phyloP scores from a whole-genome alignment of 2,329 filamentous ascomycete genomes.

The Stenocarpella maydis region DNA sequence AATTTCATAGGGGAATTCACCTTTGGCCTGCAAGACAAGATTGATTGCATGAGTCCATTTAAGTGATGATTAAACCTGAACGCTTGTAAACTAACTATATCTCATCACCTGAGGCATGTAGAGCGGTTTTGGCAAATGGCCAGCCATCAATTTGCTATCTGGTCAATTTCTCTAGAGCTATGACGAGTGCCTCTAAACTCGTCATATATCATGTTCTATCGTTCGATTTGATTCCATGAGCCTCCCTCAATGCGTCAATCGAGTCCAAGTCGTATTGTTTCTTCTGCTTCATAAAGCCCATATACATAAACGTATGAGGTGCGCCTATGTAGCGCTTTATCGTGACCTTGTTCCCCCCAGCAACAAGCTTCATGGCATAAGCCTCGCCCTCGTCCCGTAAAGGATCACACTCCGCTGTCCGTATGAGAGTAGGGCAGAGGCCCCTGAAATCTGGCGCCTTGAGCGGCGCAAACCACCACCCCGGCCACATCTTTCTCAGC shows the following conservation, averaged over 20 bases:
- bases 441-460: constrained; percentile 43
- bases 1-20: no score
- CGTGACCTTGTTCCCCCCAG: constrained; percentile 47
- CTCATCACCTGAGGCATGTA: no score
- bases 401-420: constrained; percentile 48
- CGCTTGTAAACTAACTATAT: no score
- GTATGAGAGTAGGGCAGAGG: constrained; percentile 46
- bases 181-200: no score
- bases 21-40: no score
- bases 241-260: constrained; percentile 43
- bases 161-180: no score
- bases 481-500: constrained; percentile 42
- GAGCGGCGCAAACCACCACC: constrained; percentile 48
- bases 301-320: constrained; percentile 50
- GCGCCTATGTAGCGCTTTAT: constrained; percentile 49
- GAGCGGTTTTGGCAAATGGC: no score
- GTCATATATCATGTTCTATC: no score
- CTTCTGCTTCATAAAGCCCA: constrained; percentile 41
- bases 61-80: no score
- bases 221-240: constrained; percentile 39
- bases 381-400: constrained; percentile 52
- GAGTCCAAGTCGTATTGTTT: constrained; percentile 46
- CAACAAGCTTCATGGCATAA: constrained; percentile 48
- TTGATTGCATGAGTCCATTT: no score
- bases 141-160: no score